These are phyloP conservation scores for Suillus spraguei DNA, from an alignment of 768 basidiomycete genomes.

Conservation along the genomic window DNA sequence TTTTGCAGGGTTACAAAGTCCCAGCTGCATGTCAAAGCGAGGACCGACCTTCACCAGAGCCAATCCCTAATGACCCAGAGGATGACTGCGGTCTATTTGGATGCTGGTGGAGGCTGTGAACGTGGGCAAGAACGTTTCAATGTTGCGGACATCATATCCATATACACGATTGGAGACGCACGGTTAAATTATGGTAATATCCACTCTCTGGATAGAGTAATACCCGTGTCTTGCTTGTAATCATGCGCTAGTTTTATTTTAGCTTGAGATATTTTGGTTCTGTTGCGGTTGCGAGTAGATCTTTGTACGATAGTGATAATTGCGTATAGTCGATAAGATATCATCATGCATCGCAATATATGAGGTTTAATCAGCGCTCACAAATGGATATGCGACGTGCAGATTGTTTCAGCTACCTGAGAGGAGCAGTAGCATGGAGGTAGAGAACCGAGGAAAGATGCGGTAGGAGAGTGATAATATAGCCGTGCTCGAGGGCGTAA, in stretches of 20 bases:
- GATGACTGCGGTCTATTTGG: conserved; percentile 29
- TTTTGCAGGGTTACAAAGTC: conserved; percentile 41
- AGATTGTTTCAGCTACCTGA: too few species aligned
- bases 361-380: too few species aligned
- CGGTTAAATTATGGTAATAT: neutral
- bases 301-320: neutral
- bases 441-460: neutral
- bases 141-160: neutral
- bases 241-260: conserved; percentile 1
- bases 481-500: neutral
- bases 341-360: too few species aligned
- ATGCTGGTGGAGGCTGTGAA: conserved; percentile 25
- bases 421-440: too few species aligned
- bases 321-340: conserved; percentile 1
- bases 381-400: neutral
- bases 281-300: neutral
- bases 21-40: conserved; percentile 41
- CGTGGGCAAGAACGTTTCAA: neutral
- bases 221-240: conserved; percentile 1
- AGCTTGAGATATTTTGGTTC: neutral
- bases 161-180: conserved; percentile 5
- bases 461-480: neutral
- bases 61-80: conserved; percentile 37
- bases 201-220: conserved; percentile 4
- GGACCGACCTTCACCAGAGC: conserved; percentile 27